phyloP scores from a whole-genome alignment of 2,329 filamentous ascomycete species.

The Claviceps digitariae region DNA sequence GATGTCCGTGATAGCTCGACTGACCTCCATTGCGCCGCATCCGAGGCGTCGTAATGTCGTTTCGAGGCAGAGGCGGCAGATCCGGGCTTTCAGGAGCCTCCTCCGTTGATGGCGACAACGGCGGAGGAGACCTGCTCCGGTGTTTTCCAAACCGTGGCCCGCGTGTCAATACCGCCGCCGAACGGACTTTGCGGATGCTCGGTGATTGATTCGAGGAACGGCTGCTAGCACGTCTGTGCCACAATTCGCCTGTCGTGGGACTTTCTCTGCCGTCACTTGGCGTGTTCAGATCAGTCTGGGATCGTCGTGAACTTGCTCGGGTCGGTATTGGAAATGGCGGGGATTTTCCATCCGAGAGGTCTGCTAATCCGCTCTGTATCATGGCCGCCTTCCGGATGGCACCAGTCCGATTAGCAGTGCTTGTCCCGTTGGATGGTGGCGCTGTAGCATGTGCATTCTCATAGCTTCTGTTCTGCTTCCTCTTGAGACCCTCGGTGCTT shows the following conservation, averaged over 20 bases:
- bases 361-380: slow-evolving; percentile 66
- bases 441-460: slow-evolving; percentile 25
- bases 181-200: slow-evolving; percentile 73
- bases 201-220: slow-evolving; percentile 39
- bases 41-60: slow-evolving; percentile 53
- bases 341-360: slow-evolving; percentile 41
- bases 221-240: slow-evolving; percentile 37
- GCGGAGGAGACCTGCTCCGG: slow-evolving; percentile 47
- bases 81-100: slow-evolving; percentile 55
- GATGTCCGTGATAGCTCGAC: slow-evolving; percentile 32
- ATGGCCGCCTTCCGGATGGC: slow-evolving; percentile 66
- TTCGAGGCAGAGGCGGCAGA: slow-evolving; percentile 59
- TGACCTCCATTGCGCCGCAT: slow-evolving; percentile 25
- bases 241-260: slow-evolving; percentile 50
- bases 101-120: slow-evolving; percentile 54
- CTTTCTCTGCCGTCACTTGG: slow-evolving; percentile 63
- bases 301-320: slow-evolving; percentile 71
- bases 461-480: slow-evolving; percentile 21
- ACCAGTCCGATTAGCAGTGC: slow-evolving; percentile 29
- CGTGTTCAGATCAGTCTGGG: slow-evolving; percentile 49
- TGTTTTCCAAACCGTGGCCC: slow-evolving; percentile 35
- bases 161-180: slow-evolving; percentile 58
- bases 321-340: slow-evolving; percentile 90
- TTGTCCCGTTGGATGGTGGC: slow-evolving; percentile 18
- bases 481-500: slow-evolving; percentile 14